phyloP scores from a whole-genome alignment of 345 rosid species.

The Brassica juncea region DNA sequence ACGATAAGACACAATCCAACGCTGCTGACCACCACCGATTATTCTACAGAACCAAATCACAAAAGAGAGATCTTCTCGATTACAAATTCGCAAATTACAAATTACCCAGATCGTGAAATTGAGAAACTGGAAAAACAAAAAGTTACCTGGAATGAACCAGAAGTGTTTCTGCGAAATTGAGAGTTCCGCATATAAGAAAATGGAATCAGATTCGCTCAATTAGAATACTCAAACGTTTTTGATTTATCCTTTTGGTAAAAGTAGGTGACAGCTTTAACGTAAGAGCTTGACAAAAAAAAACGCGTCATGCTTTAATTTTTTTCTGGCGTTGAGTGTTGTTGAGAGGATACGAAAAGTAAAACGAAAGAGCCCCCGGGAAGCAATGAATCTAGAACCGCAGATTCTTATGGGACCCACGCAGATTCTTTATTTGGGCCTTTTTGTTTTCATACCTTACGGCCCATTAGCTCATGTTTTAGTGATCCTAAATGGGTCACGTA shows the following conservation, averaged over 20 bases:
- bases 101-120: slow-evolving; percentile 19
- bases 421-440: slow-evolving; percentile 25
- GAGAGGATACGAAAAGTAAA: slow-evolving; percentile 13
- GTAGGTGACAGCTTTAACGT: slow-evolving; percentile 28
- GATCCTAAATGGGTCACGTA: slow-evolving; percentile 28
- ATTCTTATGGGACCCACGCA: slow-evolving; percentile 36
- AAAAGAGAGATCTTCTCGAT: not conserved
- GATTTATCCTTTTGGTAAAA: not conserved
- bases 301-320: slow-evolving; percentile 30
- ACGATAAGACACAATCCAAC: not conserved
- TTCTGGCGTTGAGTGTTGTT: not conserved
- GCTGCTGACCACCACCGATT: not conserved
- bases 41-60: not conserved
- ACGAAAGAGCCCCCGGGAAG: slow-evolving; percentile 28
- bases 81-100: not conserved
- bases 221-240: slow-evolving; percentile 3
- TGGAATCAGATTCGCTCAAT: not conserved
- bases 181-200: slow-evolving; percentile 27
- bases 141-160: slow-evolving; percentile 34
- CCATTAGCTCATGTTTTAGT: not conserved
- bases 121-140: not conserved
- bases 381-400: slow-evolving; percentile 39
- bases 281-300: slow-evolving; percentile 3
- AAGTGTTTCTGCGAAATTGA: slow-evolving; percentile 27
- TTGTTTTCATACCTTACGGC: not conserved